Conservation (phyloP, 306 rosid genomes). For the Quercus cerris region DNA sequence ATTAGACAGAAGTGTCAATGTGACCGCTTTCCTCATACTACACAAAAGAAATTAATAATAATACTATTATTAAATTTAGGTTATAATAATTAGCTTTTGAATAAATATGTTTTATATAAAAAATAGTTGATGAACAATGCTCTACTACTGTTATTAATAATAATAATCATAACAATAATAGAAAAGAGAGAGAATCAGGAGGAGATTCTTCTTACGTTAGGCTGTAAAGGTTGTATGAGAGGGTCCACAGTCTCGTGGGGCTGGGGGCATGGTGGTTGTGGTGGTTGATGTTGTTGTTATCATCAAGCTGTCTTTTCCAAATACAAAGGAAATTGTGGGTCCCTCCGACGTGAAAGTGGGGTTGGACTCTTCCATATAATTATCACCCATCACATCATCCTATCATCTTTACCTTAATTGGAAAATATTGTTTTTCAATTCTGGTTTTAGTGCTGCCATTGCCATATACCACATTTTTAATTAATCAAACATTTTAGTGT, state of each 20-base stretch:
- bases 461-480: too few species aligned
- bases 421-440: conserved; percentile 17
- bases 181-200: conserved; percentile 29
- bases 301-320: conserved; percentile 56
- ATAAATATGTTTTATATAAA: neutral
- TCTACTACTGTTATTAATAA: neutral
- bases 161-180: too few species aligned
- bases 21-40: too few species aligned
- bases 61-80: too few species aligned
- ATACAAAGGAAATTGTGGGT: conserved; percentile 51
- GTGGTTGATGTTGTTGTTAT: conserved; percentile 39
- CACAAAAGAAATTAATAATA: too few species aligned
- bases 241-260: conserved; percentile 17
- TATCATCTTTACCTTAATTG: conserved; percentile 30
- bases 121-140: neutral
- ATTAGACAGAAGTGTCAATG: too few species aligned
- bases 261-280: conserved; percentile 32
- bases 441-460: too few species aligned
- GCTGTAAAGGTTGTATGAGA: conserved; percentile 29
- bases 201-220: conserved; percentile 43
- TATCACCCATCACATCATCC: conserved; percentile 12
- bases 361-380: conserved; percentile 16
- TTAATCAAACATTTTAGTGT: too few species aligned
- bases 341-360: conserved; percentile 38
- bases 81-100: neutral